A percentile compares a stretch with the other conserved stretches of the same genome.
Conservation (phyloP, 257 asterid genomes). For the Petrea volubilis region DNA sequence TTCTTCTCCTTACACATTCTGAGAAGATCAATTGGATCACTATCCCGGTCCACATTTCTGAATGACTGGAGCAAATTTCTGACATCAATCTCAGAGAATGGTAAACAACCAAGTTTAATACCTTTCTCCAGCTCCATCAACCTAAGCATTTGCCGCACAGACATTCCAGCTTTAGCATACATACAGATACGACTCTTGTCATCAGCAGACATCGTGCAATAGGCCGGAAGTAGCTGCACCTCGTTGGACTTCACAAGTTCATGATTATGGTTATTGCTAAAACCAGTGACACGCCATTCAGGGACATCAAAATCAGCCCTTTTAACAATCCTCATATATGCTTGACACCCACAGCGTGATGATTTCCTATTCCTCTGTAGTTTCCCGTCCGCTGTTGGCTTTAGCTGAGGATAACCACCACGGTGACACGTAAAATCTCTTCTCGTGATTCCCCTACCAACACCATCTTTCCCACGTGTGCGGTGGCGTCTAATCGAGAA, state of each 20-base stretch:
- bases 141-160: slow-evolving; percentile 63
- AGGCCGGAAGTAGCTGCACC: slow-evolving; percentile 40
- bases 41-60: slow-evolving; percentile 47
- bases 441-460: slow-evolving; percentile 61
- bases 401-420: slow-evolving; percentile 58
- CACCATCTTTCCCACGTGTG: slow-evolving; percentile 62
- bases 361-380: slow-evolving; percentile 56
- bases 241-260: slow-evolving; percentile 49
- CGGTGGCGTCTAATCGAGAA: slow-evolving; percentile 64
- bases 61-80: slow-evolving; percentile 58
- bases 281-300: slow-evolving; percentile 65
- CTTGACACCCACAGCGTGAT: slow-evolving; percentile 66
- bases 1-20: slow-evolving; percentile 59
- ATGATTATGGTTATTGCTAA: slow-evolving; percentile 55
- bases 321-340: slow-evolving; percentile 57
- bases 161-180: slow-evolving; percentile 67
- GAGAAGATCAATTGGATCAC: slow-evolving; percentile 56
- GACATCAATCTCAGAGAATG: slow-evolving; percentile 60
- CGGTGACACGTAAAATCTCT: slow-evolving; percentile 68
- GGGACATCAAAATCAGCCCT: slow-evolving; percentile 50
- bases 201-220: slow-evolving; percentile 49
- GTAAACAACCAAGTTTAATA: slow-evolving; percentile 56
- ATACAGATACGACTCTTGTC: slow-evolving; percentile 58
- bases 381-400: slow-evolving; percentile 45
- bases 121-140: slow-evolving; percentile 65